phyloP scores from a whole-genome alignment of 2,329 filamentous ascomycete genomes.

The Dactylonectria estremocensis region DNA sequence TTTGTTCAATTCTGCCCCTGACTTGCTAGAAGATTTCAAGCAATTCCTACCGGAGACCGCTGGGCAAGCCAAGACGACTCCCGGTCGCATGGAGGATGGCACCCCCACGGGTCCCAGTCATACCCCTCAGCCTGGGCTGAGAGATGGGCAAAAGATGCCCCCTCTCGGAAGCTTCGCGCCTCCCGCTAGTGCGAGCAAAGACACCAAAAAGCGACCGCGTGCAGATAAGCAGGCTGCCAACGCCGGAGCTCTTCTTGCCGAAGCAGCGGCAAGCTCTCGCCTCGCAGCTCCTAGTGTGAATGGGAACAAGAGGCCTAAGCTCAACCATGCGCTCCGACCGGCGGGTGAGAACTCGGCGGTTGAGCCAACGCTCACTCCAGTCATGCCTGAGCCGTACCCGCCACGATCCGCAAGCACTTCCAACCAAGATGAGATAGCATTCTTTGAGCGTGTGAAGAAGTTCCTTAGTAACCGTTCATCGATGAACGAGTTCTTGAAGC shows the following conservation, averaged over 20 bases:
- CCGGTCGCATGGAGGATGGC: slow-evolving; percentile 71
- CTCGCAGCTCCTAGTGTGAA: slow-evolving; percentile 53
- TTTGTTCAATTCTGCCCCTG: slow-evolving; percentile 92
- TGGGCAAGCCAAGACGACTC: slow-evolving; percentile 66
- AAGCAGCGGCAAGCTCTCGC: slow-evolving; percentile 58
- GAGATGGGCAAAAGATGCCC: slow-evolving; percentile 84
- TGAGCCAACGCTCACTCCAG: slow-evolving; percentile 90
- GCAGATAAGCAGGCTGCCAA: slow-evolving; percentile 68
- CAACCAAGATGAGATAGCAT: slow-evolving; percentile 87
- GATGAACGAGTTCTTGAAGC: slow-evolving; percentile 96
- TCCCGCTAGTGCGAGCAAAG: slow-evolving; percentile 84
- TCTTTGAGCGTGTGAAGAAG: slow-evolving; percentile 98
- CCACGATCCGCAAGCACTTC: slow-evolving; percentile 82
- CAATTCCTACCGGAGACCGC: slow-evolving; percentile 95
- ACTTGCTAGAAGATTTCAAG: slow-evolving; percentile 98
- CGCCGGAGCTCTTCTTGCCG: slow-evolving; percentile 60
- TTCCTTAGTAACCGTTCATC: slow-evolving; percentile 92
- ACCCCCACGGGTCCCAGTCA: slow-evolving; percentile 62
- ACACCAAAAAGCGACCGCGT: slow-evolving; percentile 89
- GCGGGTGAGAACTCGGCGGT: slow-evolving; percentile 73
- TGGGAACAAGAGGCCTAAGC: slow-evolving; percentile 78
- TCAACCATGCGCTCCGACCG: slow-evolving; percentile 78
- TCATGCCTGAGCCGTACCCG: slow-evolving; percentile 88
- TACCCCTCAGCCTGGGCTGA: slow-evolving; percentile 68
- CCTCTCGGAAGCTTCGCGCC: slow-evolving; percentile 96